Conservation (phyloP, 441 rosid species). For the Gossypium trilobum region DNA sequence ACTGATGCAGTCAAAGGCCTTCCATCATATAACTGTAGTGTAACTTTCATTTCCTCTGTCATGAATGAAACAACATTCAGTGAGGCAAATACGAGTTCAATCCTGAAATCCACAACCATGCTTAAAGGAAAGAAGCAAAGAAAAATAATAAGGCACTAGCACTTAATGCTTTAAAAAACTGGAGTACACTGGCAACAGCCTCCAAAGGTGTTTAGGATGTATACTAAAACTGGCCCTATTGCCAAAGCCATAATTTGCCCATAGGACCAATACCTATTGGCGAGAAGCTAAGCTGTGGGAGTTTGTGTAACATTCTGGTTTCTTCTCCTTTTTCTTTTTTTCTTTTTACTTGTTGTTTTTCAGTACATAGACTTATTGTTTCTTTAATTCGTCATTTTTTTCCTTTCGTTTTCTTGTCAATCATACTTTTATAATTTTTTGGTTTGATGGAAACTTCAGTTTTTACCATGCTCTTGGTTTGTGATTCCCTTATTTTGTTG, state of each 20-base stretch:
- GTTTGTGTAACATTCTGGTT: neutral
- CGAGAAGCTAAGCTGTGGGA: neutral
- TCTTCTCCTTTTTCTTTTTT: neutral
- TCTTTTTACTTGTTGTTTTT: neutral
- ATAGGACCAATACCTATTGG: neutral
- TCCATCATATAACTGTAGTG: conserved; percentile 62
- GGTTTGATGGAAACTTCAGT: neutral
- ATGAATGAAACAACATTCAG: conserved; percentile 15
- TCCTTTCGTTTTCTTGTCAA: neutral
- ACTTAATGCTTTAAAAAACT: neutral
- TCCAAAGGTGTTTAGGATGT: neutral
- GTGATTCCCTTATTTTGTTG: neutral
- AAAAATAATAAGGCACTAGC: neutral
- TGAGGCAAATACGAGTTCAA: neutral
- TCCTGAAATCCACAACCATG: neutral
- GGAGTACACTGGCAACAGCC: neutral
- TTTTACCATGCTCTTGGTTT: neutral
- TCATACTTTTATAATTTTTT: neutral
- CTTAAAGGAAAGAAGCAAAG: neutral
- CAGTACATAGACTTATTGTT: neutral
- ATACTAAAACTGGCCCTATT: neutral
- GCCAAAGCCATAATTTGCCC: neutral
- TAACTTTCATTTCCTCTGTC: conserved; percentile 81
- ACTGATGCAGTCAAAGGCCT: conserved; percentile 67
- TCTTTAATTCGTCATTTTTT: neutral